phyloP scores from a whole-genome alignment of 805 yeast species.

The Ascoidea rubescens region DNA sequence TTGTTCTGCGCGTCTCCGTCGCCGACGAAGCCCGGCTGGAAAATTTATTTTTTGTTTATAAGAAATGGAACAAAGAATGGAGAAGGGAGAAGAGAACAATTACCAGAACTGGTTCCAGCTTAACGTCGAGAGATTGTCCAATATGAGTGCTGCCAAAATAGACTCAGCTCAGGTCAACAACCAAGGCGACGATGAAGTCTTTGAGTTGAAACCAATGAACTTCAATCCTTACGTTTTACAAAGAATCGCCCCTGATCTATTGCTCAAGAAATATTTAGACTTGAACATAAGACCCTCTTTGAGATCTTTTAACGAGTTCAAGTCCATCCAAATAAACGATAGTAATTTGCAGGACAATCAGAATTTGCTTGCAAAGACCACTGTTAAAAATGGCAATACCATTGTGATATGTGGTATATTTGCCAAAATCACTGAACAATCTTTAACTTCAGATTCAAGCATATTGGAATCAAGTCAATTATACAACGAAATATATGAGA shows the following conservation, averaged over 20 bases:
- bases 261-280: constrained; percentile 65
- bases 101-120: no score
- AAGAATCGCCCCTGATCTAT: constrained; percentile 72
- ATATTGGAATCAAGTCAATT: constrained; percentile 27
- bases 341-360: constrained; percentile 19
- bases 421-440: constrained; percentile 50
- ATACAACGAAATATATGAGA: constrained; percentile 21
- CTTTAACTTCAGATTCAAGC: constrained; percentile 24
- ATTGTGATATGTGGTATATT: constrained; percentile 59
- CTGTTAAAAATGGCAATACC: constrained; percentile 58
- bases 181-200: background rate
- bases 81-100: no score
- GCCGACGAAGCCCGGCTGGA: no score
- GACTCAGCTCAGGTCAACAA: no score
- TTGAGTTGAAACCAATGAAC: constrained; percentile 27
- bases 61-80: no score
- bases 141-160: no score
- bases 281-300: constrained; percentile 66
- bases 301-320: constrained; percentile 60
- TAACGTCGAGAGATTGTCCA: no score
- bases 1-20: no score
- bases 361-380: constrained; percentile 51
- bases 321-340: constrained; percentile 31
- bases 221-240: constrained; percentile 79
- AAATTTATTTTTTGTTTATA: no score